Evolutionary conservation across 2,329 filamentous ascomycete genomes (phyloP).

Genomic region (Fusarium kyushuense): DNA sequence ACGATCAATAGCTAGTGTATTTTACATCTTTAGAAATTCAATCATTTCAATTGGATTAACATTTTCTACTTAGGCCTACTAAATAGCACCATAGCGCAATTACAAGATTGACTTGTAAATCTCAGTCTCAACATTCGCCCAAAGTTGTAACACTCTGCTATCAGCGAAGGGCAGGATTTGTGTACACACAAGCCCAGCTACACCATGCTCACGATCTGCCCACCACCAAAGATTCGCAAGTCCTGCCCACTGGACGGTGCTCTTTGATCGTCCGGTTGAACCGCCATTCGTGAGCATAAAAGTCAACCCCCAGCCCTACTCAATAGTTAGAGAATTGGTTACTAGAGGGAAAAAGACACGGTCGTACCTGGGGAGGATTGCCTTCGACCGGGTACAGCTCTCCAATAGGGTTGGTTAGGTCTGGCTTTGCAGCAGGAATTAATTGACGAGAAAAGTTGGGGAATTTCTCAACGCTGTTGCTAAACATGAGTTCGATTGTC

Average conservation of each 20-base stretch:
- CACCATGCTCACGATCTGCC: slow-evolving; percentile 69
- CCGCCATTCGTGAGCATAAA: slow-evolving; percentile 66
- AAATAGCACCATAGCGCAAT: not conserved
- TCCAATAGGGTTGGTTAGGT: slow-evolving; percentile 60
- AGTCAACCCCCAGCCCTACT: slow-evolving; percentile 69
- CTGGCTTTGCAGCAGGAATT: slow-evolving; percentile 61
- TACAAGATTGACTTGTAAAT: slow-evolving; percentile 51
- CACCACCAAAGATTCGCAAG: slow-evolving; percentile 73
- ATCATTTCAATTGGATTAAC: not conserved
- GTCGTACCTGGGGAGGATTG: slow-evolving; percentile 61
- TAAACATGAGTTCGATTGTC: slow-evolving; percentile 74
- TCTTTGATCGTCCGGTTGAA: slow-evolving; percentile 63
- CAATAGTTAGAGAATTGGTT: not conserved
- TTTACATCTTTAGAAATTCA: not conserved
- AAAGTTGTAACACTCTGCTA: slow-evolving; percentile 56
- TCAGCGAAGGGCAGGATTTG: slow-evolving; percentile 66
- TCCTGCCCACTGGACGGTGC: slow-evolving; percentile 69
- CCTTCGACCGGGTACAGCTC: slow-evolving; percentile 62
- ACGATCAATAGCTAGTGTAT: rapidly evolving
- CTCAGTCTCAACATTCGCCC: slow-evolving; percentile 54
- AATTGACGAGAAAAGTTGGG: slow-evolving; percentile 63
- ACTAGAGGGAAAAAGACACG: no score
- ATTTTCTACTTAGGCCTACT: rapidly evolving
- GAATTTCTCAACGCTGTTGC: slow-evolving; percentile 69
- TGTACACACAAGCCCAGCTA: slow-evolving; percentile 64